Base-by-base conservation (phyloP, 1,139 yeast genomes). In the Blastobotrys raffinosifermentans region DNA sequence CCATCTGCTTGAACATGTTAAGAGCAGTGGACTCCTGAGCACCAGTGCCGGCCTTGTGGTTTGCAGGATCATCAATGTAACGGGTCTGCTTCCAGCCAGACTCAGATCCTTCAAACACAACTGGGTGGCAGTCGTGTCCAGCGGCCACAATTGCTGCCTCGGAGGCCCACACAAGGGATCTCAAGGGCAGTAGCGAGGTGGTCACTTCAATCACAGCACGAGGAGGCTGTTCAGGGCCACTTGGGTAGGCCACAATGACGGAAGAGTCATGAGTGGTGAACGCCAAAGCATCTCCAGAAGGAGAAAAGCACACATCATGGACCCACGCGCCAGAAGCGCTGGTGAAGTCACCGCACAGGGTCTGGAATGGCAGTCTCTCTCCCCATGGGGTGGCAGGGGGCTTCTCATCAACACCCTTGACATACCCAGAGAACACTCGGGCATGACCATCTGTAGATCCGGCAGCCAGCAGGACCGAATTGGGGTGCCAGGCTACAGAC, bases 391-490 rank as follows among this genome's bases (percentile, higher is more conserved):
- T 68, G 4, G 93, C 77, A 13, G 66, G 67, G 1, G 97, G 98
- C 55, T 84, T 84, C 31, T 72, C 65, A 55, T 93, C 99, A 47
- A 91, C 71, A 4, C 94, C 91, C 66, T 93, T 93, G 58, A 93
- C 73, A 60, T 72, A 93, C 11, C 94, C 87, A n/a, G 95, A 83
- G 53, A 91, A 89, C 22, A 93, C 96, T 47, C 97, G 72, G 34
- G 85, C 87, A 55, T 84, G 94, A 29, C 96, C 96, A 60, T 93
- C 97, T 13, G 96, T 84, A 18, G 96, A 87, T 11, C 97, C 98
- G 36, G 84, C 73, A 3, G 94, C 94, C 47, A 93, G 69, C 45
- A 93, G 69, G 14, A 91, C 94, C 50, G 81, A 82, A 62, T 93
- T 93, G 42, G 89, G 91, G 60, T 93, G 98, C 99, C 99, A 93